These are phyloP conservation scores for Barnettozyma salicaria DNA, from an alignment of 805 yeast genomes.

Conservation along the genomic window DNA sequence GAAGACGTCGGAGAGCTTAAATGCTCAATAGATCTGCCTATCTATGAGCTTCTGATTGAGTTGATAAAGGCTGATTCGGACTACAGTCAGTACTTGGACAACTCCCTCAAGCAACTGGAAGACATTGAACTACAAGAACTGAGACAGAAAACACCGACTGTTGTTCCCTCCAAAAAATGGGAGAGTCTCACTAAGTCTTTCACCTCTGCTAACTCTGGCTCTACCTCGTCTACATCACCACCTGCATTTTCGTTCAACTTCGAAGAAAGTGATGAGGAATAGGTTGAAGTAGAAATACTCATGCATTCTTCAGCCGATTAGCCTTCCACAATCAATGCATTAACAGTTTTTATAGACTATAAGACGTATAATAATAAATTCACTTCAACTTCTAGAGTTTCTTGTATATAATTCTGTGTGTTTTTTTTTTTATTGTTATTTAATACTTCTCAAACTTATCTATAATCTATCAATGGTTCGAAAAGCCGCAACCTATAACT, in stretches of 20 bases:
- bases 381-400: too few species aligned
- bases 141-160: constrained; percentile 15
- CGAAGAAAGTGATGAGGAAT: constrained; percentile 23
- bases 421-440: too few species aligned
- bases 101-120: constrained; percentile 32
- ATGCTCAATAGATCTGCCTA: constrained; percentile 38
- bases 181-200: constrained; percentile 29
- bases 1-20: constrained; percentile 61
- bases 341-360: too few species aligned
- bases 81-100: constrained; percentile 29
- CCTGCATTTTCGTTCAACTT: constrained; percentile 22
- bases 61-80: constrained; percentile 38
- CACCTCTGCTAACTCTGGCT: not conserved
- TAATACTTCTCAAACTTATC: not conserved
- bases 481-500: not conserved
- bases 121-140: constrained; percentile 30
- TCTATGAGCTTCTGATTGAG: constrained; percentile 54
- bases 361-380: too few species aligned
- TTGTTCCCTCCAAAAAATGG: constrained; percentile 49
- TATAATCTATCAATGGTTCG: not conserved
- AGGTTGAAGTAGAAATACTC: too few species aligned
- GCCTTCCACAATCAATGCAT: too few species aligned
- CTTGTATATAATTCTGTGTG: not conserved
- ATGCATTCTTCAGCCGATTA: too few species aligned
- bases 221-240: not conserved